These are phyloP conservation scores for Lodderomyces theae DNA, from an alignment of 1,139 yeast genomes.

Conservation along the genomic window DNA sequence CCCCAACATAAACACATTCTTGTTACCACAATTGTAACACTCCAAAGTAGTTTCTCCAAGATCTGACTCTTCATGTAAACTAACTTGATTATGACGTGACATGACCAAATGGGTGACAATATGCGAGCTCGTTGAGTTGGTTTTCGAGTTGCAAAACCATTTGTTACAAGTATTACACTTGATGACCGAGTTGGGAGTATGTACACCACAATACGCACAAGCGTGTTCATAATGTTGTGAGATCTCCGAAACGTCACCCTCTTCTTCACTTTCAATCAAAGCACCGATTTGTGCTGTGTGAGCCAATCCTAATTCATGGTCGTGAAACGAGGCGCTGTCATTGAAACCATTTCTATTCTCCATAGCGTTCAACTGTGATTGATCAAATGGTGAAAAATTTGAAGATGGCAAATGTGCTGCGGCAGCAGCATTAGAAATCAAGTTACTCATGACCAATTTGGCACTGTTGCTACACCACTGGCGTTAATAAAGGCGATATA, in stretches of 20 bases:
- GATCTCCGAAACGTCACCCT: constrained; percentile 8
- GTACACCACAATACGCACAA: constrained; percentile 78
- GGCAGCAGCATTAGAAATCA: neutral
- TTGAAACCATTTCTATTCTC: constrained; percentile 3
- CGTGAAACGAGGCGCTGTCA: constrained; percentile 1
- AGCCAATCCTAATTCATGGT: constrained; percentile 1
- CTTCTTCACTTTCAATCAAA: constrained; percentile 4
- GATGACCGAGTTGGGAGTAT: constrained; percentile 62
- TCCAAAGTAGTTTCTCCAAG: constrained; percentile 83
- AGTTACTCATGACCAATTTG: constrained; percentile 1
- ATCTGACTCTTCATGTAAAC: constrained; percentile 76
- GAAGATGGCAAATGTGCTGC: constrained; percentile 1
- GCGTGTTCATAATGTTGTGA: constrained; percentile 27
- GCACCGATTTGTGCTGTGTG: constrained; percentile 1
- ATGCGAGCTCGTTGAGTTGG: constrained; percentile 67
- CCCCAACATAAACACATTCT: constrained; percentile 78
- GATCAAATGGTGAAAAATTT: neutral
- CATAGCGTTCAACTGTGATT: neutral
- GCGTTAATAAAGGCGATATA: too few relatives aligned
- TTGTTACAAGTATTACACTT: constrained; percentile 75
- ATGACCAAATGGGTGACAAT: constrained; percentile 83
- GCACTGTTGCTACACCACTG: too few relatives aligned
- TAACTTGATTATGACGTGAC: constrained; percentile 73
- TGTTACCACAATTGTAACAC: constrained; percentile 87
- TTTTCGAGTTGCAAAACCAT: constrained; percentile 90